Evolutionary conservation across 345 rosid species (phyloP).

Genomic region (Crucihimalaya himalaica): DNA sequence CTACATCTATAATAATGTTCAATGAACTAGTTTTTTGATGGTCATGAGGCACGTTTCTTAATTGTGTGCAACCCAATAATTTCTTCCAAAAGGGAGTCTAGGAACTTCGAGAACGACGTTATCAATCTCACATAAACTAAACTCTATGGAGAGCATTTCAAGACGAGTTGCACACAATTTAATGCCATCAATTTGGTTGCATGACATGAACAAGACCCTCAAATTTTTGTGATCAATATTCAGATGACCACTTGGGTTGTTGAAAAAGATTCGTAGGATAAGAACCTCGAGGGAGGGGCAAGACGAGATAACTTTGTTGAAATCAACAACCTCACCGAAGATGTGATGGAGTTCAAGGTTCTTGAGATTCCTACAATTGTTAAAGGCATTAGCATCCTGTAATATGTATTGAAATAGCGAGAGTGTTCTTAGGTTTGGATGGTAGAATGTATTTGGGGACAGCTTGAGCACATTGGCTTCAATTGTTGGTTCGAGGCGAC

Average conservation of each 20-base stretch:
- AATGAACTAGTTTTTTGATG: too few relatives aligned
- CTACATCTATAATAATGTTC: too few relatives aligned
- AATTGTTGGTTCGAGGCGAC: not conserved
- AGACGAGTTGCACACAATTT: constrained; percentile 10
- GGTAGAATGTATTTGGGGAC: not conserved
- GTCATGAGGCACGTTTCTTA: too few relatives aligned
- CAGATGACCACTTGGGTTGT: not conserved
- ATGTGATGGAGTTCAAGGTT: not conserved
- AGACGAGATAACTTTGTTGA: not conserved
- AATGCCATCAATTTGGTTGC: constrained; percentile 6
- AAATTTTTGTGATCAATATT: constrained; percentile 8
- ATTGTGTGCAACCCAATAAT: constrained; percentile 2
- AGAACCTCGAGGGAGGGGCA: constrained; percentile 4
- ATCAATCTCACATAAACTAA: not conserved
- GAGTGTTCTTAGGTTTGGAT: constrained; percentile 3
- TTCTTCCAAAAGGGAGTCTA: constrained; percentile 13
- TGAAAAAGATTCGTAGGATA: not conserved
- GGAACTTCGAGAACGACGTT: not conserved
- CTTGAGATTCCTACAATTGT: not conserved
- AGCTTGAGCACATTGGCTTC: not conserved
- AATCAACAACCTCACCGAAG: not conserved
- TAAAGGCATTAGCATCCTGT: not conserved
- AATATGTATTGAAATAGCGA: not conserved
- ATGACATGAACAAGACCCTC: not conserved
- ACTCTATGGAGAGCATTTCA: not conserved